Conservation (phyloP, 139 green algal genomes). For the Cymbomonas tetramitiformis region DNA sequence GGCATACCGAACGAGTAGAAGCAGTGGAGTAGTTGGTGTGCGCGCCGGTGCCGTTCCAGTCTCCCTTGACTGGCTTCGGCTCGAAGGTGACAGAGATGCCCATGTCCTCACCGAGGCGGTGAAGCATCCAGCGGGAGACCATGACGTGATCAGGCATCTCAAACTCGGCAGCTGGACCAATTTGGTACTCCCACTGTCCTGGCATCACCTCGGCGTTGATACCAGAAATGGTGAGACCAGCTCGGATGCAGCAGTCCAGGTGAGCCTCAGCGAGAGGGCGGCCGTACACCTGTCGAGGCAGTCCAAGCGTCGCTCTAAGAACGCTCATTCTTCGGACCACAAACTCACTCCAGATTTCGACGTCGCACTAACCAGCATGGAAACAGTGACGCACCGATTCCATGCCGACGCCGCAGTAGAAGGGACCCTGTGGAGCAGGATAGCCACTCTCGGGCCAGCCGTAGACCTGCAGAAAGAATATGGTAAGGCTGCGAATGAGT, state of each 20-base stretch:
- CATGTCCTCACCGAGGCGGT: conserved; percentile 75
- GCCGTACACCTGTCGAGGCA: conserved; percentile 70
- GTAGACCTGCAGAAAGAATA: too few relatives aligned
- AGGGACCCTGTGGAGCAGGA: conserved; percentile 80
- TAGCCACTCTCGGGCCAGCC: conserved; percentile 73
- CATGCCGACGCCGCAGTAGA: conserved; percentile 93
- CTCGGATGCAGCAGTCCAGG: conserved; percentile 82
- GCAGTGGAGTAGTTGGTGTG: conserved; percentile 95
- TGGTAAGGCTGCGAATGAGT: background rate
- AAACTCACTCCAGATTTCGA: too few relatives aligned
- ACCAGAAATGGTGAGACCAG: conserved; percentile 81
- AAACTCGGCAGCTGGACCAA: conserved; percentile 82
- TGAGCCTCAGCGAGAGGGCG: conserved; percentile 88
- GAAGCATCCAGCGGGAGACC: conserved; percentile 86
- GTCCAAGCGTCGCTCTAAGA: too few relatives aligned
- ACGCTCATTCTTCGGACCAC: too few relatives aligned
- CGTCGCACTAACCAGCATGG: too few relatives aligned
- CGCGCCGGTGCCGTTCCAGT: conserved; percentile 95
- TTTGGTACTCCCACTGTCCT: conserved; percentile 92
- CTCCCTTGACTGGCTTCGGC: conserved; percentile 78
- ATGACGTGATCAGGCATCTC: conserved; percentile 77
- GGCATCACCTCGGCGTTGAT: conserved; percentile 97
- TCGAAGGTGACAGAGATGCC: conserved; percentile 83
- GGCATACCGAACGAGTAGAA: conserved; percentile 48
- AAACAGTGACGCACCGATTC: too few relatives aligned